These are phyloP conservation scores for Eimeria acervulina DNA, from an alignment of 169 alveolate species.

Conservation along the genomic window DNA sequence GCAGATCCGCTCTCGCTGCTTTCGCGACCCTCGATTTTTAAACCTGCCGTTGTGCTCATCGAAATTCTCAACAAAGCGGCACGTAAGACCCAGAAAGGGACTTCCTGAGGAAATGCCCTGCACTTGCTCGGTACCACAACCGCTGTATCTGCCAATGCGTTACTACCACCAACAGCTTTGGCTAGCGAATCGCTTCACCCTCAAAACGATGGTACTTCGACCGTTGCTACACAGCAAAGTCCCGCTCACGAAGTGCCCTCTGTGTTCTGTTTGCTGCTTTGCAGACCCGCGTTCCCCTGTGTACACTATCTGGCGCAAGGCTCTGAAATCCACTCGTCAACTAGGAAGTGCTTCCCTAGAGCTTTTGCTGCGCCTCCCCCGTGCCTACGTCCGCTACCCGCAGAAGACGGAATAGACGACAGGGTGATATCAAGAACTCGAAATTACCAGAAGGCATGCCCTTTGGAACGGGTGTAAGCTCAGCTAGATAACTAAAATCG, in stretches of 20 bases:
- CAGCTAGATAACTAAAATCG: neutral
- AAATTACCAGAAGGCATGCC: neutral
- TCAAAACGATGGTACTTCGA: neutral
- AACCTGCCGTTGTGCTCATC: conserved; percentile 32
- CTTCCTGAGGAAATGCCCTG: neutral
- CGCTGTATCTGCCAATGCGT: neutral
- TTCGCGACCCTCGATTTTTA: conserved; percentile 67
- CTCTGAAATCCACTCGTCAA: conserved; percentile 19
- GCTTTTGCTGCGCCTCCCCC: conserved; percentile 70
- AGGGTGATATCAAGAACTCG: neutral
- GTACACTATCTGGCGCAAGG: conserved; percentile 70
- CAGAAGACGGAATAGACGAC: neutral
- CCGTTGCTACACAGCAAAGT: too few species aligned
- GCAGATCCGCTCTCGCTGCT: conserved; percentile 68
- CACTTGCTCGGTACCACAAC: neutral
- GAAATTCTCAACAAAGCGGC: neutral
- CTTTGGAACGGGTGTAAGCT: neutral
- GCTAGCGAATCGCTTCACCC: neutral
- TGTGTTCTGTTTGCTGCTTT: neutral
- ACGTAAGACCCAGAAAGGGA: neutral
- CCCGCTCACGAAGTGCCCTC: neutral
- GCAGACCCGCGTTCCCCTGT: conserved; percentile 56
- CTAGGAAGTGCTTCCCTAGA: conserved; percentile 47
- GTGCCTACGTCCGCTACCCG: conserved; percentile 67
- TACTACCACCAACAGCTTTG: neutral